Percentiles rank a stretch among this genome's conserved stretches.
phyloP scores from a whole-genome alignment of 2,329 filamentous ascomycete species.

The Eutypella sp. region DNA sequence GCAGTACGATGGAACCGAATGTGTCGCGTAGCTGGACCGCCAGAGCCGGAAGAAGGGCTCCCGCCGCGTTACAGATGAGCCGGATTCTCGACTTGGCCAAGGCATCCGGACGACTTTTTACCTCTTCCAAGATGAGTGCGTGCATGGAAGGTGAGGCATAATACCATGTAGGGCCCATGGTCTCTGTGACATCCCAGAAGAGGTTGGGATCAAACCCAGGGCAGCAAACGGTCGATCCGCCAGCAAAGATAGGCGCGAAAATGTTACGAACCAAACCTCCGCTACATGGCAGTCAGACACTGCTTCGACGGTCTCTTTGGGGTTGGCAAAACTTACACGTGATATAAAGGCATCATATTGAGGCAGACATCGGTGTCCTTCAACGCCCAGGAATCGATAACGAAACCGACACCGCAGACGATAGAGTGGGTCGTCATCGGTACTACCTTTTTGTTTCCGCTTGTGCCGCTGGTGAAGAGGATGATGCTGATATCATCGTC shows the following conservation, averaged over 20 bases:
- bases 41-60: conserved; percentile 46
- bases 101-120: conserved; percentile 32
- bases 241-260: conserved; percentile 49
- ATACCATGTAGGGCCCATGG: conserved; percentile 48
- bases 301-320: background rate
- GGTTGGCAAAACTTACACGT: conserved; percentile 37
- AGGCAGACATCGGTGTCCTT: conserved; percentile 43
- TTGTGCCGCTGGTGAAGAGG: conserved; percentile 54
- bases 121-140: conserved; percentile 46
- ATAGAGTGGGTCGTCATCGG: conserved; percentile 47
- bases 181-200: conserved; percentile 51
- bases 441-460: conserved; percentile 54
- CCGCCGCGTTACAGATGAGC: conserved; percentile 52
- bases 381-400: conserved; percentile 50
- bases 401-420: conserved; percentile 44
- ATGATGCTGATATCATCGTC: conserved; percentile 45
- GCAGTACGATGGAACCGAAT: conserved; percentile 47
- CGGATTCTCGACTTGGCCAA: conserved; percentile 39
- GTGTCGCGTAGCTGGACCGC: conserved; percentile 43
- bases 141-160: conserved; percentile 56
- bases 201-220: conserved; percentile 48
- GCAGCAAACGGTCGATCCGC: conserved; percentile 50
- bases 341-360: conserved; percentile 57
- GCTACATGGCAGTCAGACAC: conserved; percentile 20
- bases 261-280: conserved; percentile 51